Percentiles rank a stretch among this genome's conserved stretches.
Evolutionary conservation across 129 eudicot genomes (phyloP).

Genomic region (Tagetes erecta): DNA sequence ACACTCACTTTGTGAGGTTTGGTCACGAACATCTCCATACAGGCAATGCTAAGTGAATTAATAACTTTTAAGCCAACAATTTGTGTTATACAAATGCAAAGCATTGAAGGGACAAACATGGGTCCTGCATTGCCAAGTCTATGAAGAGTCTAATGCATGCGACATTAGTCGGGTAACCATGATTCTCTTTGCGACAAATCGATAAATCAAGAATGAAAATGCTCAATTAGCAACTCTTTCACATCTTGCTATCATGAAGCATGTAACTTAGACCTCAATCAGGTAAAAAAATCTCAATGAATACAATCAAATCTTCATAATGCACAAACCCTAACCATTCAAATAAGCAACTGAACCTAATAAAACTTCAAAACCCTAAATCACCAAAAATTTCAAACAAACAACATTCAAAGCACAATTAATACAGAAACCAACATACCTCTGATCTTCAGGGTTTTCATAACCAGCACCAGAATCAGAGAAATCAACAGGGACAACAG

Average conservation of each 20-base stretch:
- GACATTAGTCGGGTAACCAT: neutral
- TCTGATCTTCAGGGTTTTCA: constrained; percentile 58
- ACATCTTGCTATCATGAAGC: constrained; percentile 14
- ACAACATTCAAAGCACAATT: neutral
- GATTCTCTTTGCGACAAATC: neutral
- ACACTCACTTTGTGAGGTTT: neutral
- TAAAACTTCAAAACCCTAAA: neutral
- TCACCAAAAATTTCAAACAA: neutral
- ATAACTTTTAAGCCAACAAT: constrained; percentile 6
- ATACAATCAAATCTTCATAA: neutral
- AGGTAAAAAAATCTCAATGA: neutral
- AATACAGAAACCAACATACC: constrained; percentile 23
- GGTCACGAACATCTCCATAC: neutral
- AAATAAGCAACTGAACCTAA: neutral
- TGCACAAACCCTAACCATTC: neutral
- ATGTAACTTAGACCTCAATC: constrained; percentile 8
- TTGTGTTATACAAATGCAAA: neutral
- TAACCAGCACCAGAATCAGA: constrained; percentile 52
- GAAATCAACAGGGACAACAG: constrained; percentile 86
- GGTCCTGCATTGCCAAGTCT: neutral
- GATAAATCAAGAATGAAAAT: neutral
- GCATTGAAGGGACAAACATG: neutral
- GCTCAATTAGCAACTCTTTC: neutral
- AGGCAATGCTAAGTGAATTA: neutral
- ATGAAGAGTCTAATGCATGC: neutral